phyloP scores from a whole-genome alignment of 352 stramenopile species.

The Peronosclerospora sorghi region DNA sequence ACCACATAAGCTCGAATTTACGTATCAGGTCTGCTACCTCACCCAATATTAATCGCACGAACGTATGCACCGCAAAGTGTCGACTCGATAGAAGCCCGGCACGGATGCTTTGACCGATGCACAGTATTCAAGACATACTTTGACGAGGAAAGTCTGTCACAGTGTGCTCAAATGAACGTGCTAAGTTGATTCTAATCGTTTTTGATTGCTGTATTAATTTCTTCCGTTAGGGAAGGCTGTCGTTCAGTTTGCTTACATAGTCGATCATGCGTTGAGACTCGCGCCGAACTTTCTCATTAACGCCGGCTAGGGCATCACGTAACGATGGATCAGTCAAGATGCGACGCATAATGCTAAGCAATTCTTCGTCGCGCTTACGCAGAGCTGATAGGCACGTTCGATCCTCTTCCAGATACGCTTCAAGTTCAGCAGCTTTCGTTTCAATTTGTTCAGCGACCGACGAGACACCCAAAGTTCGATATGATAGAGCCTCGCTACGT shows the following conservation, averaged over 20 bases:
- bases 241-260: conserved; percentile 49
- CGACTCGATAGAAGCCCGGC: not conserved
- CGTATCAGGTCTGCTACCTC: not conserved
- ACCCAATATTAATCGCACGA: not conserved
- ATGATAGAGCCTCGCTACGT: conserved; percentile 32
- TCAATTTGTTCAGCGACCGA: conserved; percentile 41
- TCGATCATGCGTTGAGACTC: conserved; percentile 55
- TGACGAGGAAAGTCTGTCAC: too few relatives aligned
- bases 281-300: conserved; percentile 34
- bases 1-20: not conserved
- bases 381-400: conserved; percentile 32
- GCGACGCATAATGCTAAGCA: conserved; percentile 23
- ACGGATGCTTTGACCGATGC: too few relatives aligned
- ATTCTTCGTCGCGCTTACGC: conserved; percentile 36
- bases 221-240: not conserved
- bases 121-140: too few relatives aligned
- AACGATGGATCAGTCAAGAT: conserved; percentile 19
- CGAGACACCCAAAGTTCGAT: conserved; percentile 41
- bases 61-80: not conserved
- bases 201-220: not conserved
- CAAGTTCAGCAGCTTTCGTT: conserved; percentile 26
- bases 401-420: conserved; percentile 42
- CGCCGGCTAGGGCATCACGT: conserved; percentile 4
- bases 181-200: too few relatives aligned
- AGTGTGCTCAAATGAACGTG: too few relatives aligned